Conservation (phyloP, 805 yeast genomes). For the Pichia sporocuriosa region DNA sequence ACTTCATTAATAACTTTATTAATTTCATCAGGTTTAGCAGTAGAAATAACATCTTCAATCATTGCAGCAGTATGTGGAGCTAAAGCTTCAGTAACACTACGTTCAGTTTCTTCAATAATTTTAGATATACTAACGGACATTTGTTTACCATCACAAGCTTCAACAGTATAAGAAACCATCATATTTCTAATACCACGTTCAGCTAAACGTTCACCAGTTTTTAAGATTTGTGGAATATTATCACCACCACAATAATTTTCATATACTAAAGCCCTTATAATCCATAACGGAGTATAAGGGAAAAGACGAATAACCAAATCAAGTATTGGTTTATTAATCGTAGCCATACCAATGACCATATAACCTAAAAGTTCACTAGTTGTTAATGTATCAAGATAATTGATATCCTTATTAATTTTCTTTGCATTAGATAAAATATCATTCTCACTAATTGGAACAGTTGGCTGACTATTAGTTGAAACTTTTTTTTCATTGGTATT, state of each 20-base stretch:
- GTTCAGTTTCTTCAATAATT: slow-evolving; percentile 57
- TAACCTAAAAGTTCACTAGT: slow-evolving; percentile 54
- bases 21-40: slow-evolving; percentile 24
- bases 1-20: slow-evolving; percentile 44
- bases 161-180: slow-evolving; percentile 93
- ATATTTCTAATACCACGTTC: slow-evolving; percentile 80
- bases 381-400: slow-evolving; percentile 47
- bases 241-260: slow-evolving; percentile 91
- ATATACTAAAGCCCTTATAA: slow-evolving; percentile 68
- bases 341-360: slow-evolving; percentile 62
- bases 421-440: not conserved
- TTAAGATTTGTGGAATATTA: slow-evolving; percentile 56
- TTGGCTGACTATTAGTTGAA: slow-evolving; percentile 1
- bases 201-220: slow-evolving; percentile 61
- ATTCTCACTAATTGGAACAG: not conserved
- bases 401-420: too few relatives aligned
- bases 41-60: slow-evolving; percentile 32
- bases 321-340: slow-evolving; percentile 56
- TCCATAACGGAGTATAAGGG: slow-evolving; percentile 67
- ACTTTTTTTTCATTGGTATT: slow-evolving; percentile 1
- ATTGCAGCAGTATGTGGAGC: slow-evolving; percentile 64
- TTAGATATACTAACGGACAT: slow-evolving; percentile 40
- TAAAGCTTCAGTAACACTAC: slow-evolving; percentile 60
- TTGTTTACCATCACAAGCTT: slow-evolving; percentile 79
- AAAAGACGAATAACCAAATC: slow-evolving; percentile 55